Evolutionary conservation across 257 asterid genomes (phyloP), one percentile per base, ranked within the genome.

Genomic region (Agastache rugosa): DNA sequence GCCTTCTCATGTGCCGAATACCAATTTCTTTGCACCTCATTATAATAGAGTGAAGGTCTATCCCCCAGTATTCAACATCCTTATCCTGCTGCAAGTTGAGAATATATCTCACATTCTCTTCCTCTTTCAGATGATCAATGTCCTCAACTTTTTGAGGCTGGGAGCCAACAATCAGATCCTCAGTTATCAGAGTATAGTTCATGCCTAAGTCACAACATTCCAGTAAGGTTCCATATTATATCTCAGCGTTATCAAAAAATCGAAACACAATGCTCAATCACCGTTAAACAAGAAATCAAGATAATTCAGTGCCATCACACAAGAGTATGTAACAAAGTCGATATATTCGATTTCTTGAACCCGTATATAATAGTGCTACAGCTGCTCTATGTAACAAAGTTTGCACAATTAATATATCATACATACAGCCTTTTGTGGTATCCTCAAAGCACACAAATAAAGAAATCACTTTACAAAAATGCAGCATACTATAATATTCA

Each of bases 61-160:
- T 84, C 63, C 90, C 96, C 98, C 98, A 93, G 82, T 86, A 88
- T 20, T 87, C 93, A 6, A 88, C 83, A 75, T 93, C 98, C 11
- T 48, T 71, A 80, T 93, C 97, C 85, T 93, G 97, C 86, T 93
- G 98, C 86, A 93, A 84, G 82, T 93, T 93, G 51, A 93, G 89
- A 82, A 93, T 84, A 54, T 88, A 91, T 50, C 84, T 81, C 74
- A 93, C 97, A 23, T 87, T 87, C 58, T 79, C 87, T 56, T 89
- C 93, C 74, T 82, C 85, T 81, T 82, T 93, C 78, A 93, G 79
- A 83, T 93, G 93, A 79, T 90, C 93, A 20, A 93, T 85, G 78
- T 93, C 97, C 74, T 90, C 96, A 23, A 69, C 86, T 78, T 87
- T 93, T 83, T 93, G 98, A 77, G 98, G 97, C 78, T 93, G 98